Evolutionary conservation across 1,284 basidiomycete species (phyloP).

Genomic region (Anthracocystis panici-leucophaei): DNA sequence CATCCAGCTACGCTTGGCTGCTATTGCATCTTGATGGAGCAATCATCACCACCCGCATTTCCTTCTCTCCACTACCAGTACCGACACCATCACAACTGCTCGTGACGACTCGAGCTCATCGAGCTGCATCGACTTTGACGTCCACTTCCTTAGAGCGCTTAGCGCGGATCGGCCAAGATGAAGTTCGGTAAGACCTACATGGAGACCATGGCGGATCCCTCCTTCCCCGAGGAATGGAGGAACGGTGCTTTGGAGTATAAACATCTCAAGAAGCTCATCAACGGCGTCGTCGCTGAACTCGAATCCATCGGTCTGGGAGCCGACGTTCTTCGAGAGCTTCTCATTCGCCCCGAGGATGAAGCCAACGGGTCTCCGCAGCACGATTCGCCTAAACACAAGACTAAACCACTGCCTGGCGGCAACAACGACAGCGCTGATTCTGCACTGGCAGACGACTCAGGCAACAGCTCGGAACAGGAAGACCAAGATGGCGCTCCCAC

Average conservation of each 20-base stretch:
- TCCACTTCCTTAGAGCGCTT: constrained; percentile 8
- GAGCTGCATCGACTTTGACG: neutral
- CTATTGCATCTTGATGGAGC: neutral
- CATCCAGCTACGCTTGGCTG: neutral
- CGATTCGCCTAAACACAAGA: constrained; percentile 12
- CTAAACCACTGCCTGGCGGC: constrained; percentile 13
- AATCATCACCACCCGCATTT: neutral
- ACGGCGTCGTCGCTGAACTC: constrained; percentile 85
- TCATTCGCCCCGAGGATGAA: constrained; percentile 59
- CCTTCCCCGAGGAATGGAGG: constrained; percentile 80
- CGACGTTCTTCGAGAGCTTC: constrained; percentile 73
- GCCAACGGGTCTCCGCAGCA: neutral
- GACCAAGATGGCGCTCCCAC: constrained; percentile 1
- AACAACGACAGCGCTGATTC: constrained; percentile 24
- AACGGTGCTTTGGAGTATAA: constrained; percentile 87
- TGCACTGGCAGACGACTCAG: constrained; percentile 42
- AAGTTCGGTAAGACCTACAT: constrained; percentile 85
- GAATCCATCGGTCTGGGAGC: constrained; percentile 81
- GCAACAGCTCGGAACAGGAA: constrained; percentile 40
- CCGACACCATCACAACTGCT: neutral
- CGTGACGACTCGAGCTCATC: neutral
- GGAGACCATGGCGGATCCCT: constrained; percentile 75
- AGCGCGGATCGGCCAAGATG: constrained; percentile 72
- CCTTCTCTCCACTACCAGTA: neutral
- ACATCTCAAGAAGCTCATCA: constrained; percentile 92